phyloP scores from a whole-genome alignment of 768 basidiomycete species.

The Rossbeevera mucosa region DNA sequence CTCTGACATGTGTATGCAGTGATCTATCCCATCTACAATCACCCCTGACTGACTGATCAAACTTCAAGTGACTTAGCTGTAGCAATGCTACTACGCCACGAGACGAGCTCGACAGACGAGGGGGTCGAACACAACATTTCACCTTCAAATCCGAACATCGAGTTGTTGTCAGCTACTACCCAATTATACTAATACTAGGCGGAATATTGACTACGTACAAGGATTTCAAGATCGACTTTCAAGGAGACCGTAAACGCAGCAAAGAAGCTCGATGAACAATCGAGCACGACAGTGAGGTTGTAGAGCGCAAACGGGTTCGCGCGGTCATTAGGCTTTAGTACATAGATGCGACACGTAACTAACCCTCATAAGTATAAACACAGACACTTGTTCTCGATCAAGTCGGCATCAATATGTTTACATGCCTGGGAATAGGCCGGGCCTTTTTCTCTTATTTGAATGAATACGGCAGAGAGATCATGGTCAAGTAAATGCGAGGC shows the following conservation, averaged over 20 bases:
- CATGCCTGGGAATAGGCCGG: slow-evolving; percentile 8
- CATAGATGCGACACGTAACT: not conserved
- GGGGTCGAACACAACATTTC: too few relatives aligned
- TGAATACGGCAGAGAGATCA: not conserved
- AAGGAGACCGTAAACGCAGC: not conserved
- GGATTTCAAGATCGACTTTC: not conserved
- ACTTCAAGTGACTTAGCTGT: too few relatives aligned
- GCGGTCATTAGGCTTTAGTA: not conserved
- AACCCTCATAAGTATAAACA: not conserved
- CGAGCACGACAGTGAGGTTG: not conserved
- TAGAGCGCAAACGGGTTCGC: not conserved
- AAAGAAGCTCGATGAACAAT: not conserved
- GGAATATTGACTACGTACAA: not conserved
- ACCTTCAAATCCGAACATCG: not conserved
- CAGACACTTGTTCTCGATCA: not conserved
- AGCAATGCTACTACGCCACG: not conserved
- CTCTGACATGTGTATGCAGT: too few relatives aligned
- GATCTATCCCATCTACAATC: not conserved
- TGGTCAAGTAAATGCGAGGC: not conserved
- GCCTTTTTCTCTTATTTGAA: not conserved
- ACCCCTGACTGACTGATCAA: not conserved
- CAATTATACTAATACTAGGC: not conserved
- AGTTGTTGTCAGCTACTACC: too few relatives aligned
- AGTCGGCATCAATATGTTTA: not conserved
- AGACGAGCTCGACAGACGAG: not conserved